Conservation (phyloP, 2,329 filamentous ascomycete genomes). For the Verruconis gallopava region DNA sequence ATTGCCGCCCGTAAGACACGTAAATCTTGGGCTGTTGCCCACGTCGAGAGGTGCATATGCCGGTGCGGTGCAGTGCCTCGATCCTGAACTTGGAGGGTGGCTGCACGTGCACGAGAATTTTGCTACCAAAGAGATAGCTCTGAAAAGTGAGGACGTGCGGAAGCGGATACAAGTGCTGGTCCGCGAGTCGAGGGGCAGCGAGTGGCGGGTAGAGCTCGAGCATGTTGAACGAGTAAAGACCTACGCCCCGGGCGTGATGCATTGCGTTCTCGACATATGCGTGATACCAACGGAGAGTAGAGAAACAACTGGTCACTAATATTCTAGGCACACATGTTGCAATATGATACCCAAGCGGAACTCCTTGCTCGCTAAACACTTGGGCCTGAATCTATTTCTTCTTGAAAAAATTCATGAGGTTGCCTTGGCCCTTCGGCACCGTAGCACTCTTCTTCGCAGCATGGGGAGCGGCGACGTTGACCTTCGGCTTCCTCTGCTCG, state of each 20-base stretch:
- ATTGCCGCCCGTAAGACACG: constrained; percentile 36
- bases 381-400: constrained; percentile 48
- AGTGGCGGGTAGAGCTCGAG: constrained; percentile 17
- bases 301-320: no score
- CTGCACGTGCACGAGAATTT: constrained; percentile 50
- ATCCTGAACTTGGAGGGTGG: constrained; percentile 38
- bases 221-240: constrained; percentile 43
- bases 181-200: not conserved
- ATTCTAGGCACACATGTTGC: no score
- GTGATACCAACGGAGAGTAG: no score
- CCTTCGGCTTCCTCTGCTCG: constrained; percentile 42
- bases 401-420: constrained; percentile 82
- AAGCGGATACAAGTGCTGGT: constrained; percentile 2
- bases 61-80: constrained; percentile 35
- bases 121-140: constrained; percentile 30
- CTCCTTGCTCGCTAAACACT: not conserved
- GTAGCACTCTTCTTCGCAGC: constrained; percentile 41
- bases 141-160: constrained; percentile 14
- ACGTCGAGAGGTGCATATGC: constrained; percentile 37
- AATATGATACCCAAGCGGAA: no score
- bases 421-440: constrained; percentile 56
- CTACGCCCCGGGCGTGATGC: constrained; percentile 48
- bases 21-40: constrained; percentile 46
- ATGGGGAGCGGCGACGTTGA: constrained; percentile 22
- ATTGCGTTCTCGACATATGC: constrained; percentile 46